phyloP scores from a whole-genome alignment of 306 rosid species.

The Senna siamea region DNA sequence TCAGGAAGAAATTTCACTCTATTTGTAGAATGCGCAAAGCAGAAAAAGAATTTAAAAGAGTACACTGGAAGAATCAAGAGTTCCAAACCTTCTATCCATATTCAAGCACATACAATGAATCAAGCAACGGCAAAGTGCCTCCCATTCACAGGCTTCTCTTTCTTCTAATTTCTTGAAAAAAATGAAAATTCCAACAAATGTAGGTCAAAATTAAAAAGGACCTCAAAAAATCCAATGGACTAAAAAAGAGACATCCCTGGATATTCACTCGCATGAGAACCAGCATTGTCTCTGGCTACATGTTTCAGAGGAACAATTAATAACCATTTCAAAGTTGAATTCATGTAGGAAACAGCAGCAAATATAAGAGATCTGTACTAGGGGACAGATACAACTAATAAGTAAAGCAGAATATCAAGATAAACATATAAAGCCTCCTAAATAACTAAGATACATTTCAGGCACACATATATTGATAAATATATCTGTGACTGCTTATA shows the following conservation, averaged over 20 bases:
- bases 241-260: not conserved
- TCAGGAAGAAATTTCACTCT: not conserved
- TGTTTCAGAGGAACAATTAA: not conserved
- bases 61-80: not conserved
- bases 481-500: not conserved
- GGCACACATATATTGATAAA: not conserved
- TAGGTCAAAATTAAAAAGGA: not conserved
- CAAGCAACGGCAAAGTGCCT: not conserved
- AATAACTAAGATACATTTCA: not conserved
- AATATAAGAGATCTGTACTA: not conserved
- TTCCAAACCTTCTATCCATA: not conserved
- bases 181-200: not conserved
- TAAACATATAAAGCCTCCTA: not conserved
- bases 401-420: not conserved
- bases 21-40: no score
- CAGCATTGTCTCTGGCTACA: not conserved
- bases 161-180: not conserved
- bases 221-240: not conserved
- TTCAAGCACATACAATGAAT: not conserved
- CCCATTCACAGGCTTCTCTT: constrained; percentile 13
- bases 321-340: not conserved
- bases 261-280: not conserved
- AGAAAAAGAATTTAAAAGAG: not conserved
- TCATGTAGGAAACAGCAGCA: not conserved
- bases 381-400: not conserved